phyloP scores from a whole-genome alignment of 805 yeast genomes.

The Brettanomyces bruxellensis region DNA sequence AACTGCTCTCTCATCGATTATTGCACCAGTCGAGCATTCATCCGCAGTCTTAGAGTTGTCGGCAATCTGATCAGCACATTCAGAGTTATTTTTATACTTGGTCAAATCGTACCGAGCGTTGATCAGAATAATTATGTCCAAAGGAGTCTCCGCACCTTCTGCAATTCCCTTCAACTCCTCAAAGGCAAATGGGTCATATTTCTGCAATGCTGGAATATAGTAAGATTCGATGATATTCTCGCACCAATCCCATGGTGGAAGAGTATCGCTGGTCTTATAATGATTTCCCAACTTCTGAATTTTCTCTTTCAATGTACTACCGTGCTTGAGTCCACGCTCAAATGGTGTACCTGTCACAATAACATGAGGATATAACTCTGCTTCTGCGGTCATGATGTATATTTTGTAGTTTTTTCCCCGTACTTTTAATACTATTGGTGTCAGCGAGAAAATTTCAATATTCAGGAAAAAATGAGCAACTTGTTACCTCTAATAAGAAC shows the following conservation, averaged over 20 bases:
- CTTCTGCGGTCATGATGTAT: background rate
- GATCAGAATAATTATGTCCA: conserved; percentile 5
- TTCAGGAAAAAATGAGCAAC: too few species aligned
- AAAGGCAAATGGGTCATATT: conserved; percentile 5
- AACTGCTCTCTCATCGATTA: conserved; percentile 5
- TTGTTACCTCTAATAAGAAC: too few species aligned
- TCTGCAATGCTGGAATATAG: conserved; percentile 6
- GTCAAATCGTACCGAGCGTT: conserved; percentile 7
- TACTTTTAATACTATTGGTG: too few species aligned
- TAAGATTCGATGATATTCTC: conserved; percentile 5
- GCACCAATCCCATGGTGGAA: conserved; percentile 7
- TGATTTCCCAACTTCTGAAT: conserved; percentile 6
- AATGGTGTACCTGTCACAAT: conserved; percentile 2
- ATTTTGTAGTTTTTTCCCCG: too few species aligned
- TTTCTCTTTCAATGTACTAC: conserved; percentile 1
- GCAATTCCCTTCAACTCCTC: conserved; percentile 5
- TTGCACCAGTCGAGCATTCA: conserved; percentile 6
- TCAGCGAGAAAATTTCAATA: too few species aligned
- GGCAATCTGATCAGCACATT: conserved; percentile 4
- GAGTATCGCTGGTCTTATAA: conserved; percentile 4
- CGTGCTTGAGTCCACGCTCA: conserved; percentile 6
- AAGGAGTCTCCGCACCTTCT: conserved; percentile 4
- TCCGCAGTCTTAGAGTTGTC: conserved; percentile 1
- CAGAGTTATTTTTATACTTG: conserved; percentile 5
- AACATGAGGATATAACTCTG: background rate